Evolutionary conservation across 78 protist species (phyloP), one percentile per base, ranked within the genome.

Genomic region (Speleostelium caveatum): DNA sequence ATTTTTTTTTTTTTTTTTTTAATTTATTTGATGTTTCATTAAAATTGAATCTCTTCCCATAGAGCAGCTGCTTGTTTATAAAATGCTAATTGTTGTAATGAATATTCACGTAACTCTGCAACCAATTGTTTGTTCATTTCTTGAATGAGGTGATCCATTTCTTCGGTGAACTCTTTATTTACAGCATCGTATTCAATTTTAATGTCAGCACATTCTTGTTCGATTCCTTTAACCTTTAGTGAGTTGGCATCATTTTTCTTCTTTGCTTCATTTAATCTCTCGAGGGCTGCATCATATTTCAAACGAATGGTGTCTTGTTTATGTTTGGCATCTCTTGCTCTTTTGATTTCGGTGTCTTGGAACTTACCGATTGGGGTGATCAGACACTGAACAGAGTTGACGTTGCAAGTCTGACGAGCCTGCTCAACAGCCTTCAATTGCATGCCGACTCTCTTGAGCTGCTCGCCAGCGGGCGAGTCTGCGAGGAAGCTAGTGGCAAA

Each of bases 61-160:
- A 67, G 56, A 36, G 88, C 88, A 67, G 69, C 21, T 10, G 88
- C 88, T 67, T 79, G 88, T 67, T 79, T 79, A 33, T 79, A 79
- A 42, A 79, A 79, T 21, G 88, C 71, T 19, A 79, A 56, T 79
- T 79, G 88, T 79, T 79, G 88, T 16, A 79, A 63, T n/a, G 88
- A 41, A 38, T 56, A 79, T 71, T 79, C 88, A 56, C 88, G 75
- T 7, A 79, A 39, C 42, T 79, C 71, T 5, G 73, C 88, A 36
- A 79, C 88, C 36, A 79, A 56, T 56, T 67, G 88, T 53, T 67
- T 65, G 41, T 79, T 79, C 88, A 79, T 79, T 51, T 79, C 88
- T 28, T n/a, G 39, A 32, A 60, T 67, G 26, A 79, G 63, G 6
- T 79, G 49, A 14, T 79, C 88, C 88, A 79, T 79, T 22, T 58